Evolutionary conservation across 2,329 filamentous ascomycete genomes (phyloP).

Genomic region (Hymenoscyphus linearis): DNA sequence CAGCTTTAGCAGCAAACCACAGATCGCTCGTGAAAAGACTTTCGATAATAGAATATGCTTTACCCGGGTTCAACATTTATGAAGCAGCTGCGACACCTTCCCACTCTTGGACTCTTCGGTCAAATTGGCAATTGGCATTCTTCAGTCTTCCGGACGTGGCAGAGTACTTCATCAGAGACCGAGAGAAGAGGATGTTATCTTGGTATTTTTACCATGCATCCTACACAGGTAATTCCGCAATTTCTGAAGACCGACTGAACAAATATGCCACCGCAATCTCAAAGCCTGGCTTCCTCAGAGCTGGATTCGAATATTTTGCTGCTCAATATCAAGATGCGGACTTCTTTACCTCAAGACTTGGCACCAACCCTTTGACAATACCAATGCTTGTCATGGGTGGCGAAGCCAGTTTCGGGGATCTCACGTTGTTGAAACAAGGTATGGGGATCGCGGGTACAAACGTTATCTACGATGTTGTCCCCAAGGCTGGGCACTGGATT

Average conservation of each 20-base stretch:
- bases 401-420: not conserved
- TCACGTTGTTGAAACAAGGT: not conserved
- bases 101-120: constrained; percentile 37
- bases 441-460: not conserved
- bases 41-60: constrained; percentile 36
- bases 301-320: not conserved
- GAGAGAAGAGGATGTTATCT: constrained; percentile 38
- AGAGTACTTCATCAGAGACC: constrained; percentile 40
- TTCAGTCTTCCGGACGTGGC: constrained; percentile 43
- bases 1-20: constrained; percentile 36
- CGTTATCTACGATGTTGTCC: not conserved
- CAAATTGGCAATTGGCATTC: constrained; percentile 40
- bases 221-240: constrained; percentile 34
- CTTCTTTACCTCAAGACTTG: not conserved
- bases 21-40: constrained; percentile 34
- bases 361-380: not conserved
- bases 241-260: not conserved
- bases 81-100: constrained; percentile 30
- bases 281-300: not conserved
- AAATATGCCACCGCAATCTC: not conserved
- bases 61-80: constrained; percentile 39
- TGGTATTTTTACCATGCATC: constrained; percentile 44
- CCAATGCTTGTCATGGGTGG: not conserved
- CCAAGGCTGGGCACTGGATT: not conserved
- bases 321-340: not conserved